Percentiles rank a stretch among this genome's conserved stretches.
Evolutionary conservation across 441 rosid species (phyloP).

Genomic region (Melastoma candidum): DNA sequence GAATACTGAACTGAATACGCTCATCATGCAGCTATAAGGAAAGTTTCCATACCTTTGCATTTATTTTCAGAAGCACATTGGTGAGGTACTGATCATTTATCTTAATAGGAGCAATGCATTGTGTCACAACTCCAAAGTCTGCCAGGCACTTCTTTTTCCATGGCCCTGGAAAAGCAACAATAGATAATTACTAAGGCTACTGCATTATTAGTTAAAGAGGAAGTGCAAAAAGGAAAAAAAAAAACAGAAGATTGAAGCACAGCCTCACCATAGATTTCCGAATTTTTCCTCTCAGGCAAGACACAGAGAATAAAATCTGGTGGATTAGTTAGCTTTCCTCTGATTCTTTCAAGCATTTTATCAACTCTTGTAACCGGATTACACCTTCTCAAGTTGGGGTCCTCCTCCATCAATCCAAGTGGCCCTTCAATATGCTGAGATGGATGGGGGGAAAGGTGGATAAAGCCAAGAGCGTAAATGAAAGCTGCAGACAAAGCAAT

Average conservation of each 20-base stretch:
- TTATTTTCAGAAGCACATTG: slow-evolving; percentile 87
- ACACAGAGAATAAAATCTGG: slow-evolving; percentile 71
- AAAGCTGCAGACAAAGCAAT: neutral
- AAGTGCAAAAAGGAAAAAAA: slow-evolving; percentile 1
- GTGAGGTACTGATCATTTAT: slow-evolving; percentile 76
- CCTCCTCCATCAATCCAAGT: slow-evolving; percentile 66
- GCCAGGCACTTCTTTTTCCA: slow-evolving; percentile 80
- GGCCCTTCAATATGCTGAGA: slow-evolving; percentile 69
- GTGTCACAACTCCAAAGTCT: slow-evolving; percentile 68
- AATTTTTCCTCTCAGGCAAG: slow-evolving; percentile 78
- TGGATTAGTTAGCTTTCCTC: slow-evolving; percentile 40
- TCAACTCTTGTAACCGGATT: slow-evolving; percentile 68
- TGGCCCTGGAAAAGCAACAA: slow-evolving; percentile 45
- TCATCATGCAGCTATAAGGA: neutral
- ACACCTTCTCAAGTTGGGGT: slow-evolving; percentile 37
- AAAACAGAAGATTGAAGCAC: slow-evolving; percentile 3
- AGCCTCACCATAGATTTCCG: slow-evolving; percentile 64
- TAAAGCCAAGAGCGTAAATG: slow-evolving; percentile 11
- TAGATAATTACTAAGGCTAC: slow-evolving; percentile 7
- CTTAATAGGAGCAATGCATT: slow-evolving; percentile 72
- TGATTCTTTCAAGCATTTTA: slow-evolving; percentile 55
- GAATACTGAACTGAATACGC: neutral
- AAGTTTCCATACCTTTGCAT: slow-evolving; percentile 50
- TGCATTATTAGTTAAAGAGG: slow-evolving; percentile 3
- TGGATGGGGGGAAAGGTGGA: slow-evolving; percentile 5